Evolutionary conservation across 2,329 filamentous ascomycete genomes (phyloP).

Genomic region (Sarocladium oryzae): DNA sequence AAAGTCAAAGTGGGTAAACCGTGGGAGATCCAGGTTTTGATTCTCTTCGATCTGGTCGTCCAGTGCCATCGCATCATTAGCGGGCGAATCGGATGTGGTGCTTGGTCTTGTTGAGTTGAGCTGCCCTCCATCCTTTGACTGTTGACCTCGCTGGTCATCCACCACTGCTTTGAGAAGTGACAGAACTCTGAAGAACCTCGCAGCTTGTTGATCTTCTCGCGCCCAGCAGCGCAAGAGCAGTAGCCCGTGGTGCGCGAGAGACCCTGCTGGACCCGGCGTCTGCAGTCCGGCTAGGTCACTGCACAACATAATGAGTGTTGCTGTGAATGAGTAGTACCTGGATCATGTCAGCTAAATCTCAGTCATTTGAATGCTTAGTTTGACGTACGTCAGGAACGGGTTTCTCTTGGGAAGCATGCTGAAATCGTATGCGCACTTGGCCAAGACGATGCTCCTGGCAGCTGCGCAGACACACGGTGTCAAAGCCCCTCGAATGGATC

Average conservation of each 20-base stretch:
- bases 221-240: not conserved
- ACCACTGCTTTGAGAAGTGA: not conserved
- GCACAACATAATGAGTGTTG: not conserved
- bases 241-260: not conserved
- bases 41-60: not conserved
- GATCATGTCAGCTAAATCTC: not conserved
- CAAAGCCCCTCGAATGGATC: not conserved
- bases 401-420: not conserved
- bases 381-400: constrained; percentile 3
- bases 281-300: not conserved
- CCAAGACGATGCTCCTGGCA: not conserved
- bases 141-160: not conserved
- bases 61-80: not conserved
- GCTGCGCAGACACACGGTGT: constrained; percentile 2
- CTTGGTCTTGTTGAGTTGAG: not conserved
- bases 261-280: not conserved
- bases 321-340: constrained; percentile 6
- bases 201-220: not conserved
- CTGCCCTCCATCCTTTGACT: too few species aligned
- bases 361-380: not conserved
- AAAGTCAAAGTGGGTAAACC: not conserved
- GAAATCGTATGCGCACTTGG: not conserved
- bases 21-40: not conserved
- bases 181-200: not conserved
- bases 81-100: not conserved